phyloP scores from a whole-genome alignment of 768 basidiomycete species.

The Suillus subaureus region DNA sequence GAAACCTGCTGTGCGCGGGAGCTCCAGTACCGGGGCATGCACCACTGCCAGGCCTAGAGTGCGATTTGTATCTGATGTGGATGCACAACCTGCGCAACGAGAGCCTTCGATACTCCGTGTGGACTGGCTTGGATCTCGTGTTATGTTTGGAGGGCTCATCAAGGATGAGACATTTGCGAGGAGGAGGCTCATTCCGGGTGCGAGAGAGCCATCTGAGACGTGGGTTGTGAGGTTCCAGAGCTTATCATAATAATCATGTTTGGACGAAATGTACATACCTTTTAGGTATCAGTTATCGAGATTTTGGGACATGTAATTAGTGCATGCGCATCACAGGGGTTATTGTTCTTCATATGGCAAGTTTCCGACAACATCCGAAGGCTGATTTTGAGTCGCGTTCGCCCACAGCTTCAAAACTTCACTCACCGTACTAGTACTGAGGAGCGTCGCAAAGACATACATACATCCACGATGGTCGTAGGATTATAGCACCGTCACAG shows the following conservation, averaged over 20 bases:
- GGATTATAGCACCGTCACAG: too few species aligned
- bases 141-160: constrained; percentile 11
- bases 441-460: too few species aligned
- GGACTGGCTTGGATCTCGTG: constrained; percentile 13
- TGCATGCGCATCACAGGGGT: too few species aligned
- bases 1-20: neutral
- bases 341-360: too few species aligned
- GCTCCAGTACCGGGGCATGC: neutral
- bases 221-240: constrained; percentile 13
- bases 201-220: constrained; percentile 6
- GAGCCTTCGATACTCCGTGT: constrained; percentile 10
- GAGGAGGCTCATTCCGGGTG: constrained; percentile 12
- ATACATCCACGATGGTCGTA: too few species aligned
- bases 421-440: too few species aligned
- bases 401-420: too few species aligned
- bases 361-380: too few species aligned
- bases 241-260: neutral
- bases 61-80: neutral
- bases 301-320: neutral
- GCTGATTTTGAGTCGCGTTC: too few species aligned
- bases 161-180: constrained; percentile 11
- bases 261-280: neutral
- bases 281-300: neutral
- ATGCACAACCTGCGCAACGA: too few species aligned
- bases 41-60: neutral